A percentile compares a stretch with the other conserved stretches of the same genome.
These are phyloP conservation scores for Colletotrichum nymphaeae DNA, from an alignment of 2,329 filamentous ascomycete genomes.

Conservation along the genomic window DNA sequence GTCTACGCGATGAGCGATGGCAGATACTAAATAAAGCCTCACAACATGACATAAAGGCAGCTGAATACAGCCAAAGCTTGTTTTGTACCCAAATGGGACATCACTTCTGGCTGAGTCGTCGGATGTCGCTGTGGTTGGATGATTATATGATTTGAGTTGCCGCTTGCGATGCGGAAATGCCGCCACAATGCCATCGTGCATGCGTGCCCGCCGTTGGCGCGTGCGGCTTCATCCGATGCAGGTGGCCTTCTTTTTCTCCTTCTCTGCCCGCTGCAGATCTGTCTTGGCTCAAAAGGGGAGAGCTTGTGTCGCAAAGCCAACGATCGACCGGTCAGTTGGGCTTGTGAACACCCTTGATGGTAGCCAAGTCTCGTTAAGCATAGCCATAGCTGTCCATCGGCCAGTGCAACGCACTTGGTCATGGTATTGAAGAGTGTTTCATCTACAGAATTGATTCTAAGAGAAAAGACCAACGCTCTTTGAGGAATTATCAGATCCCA, in stretches of 20 bases:
- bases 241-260: background rate
- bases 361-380: background rate
- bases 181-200: background rate
- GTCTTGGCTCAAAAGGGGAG: background rate
- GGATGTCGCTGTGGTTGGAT: background rate
- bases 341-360: background rate
- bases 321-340: background rate
- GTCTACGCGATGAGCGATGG: too few species aligned
- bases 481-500: background rate
- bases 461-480: background rate
- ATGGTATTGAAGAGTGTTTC: background rate
- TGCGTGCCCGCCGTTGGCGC: background rate
- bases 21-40: background rate
- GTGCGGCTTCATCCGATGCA: background rate
- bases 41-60: background rate
- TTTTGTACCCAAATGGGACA: background rate
- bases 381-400: background rate
- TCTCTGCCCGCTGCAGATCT: background rate
- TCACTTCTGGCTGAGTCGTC: background rate
- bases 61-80: background rate
- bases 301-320: background rate
- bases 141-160: background rate
- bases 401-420: background rate
- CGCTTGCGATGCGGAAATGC: background rate
- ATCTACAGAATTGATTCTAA: background rate